Evolutionary conservation across 1,284 basidiomycete species (phyloP), one percentile per base, ranked within the genome.

Genomic region (Ustilago bromivora): DNA sequence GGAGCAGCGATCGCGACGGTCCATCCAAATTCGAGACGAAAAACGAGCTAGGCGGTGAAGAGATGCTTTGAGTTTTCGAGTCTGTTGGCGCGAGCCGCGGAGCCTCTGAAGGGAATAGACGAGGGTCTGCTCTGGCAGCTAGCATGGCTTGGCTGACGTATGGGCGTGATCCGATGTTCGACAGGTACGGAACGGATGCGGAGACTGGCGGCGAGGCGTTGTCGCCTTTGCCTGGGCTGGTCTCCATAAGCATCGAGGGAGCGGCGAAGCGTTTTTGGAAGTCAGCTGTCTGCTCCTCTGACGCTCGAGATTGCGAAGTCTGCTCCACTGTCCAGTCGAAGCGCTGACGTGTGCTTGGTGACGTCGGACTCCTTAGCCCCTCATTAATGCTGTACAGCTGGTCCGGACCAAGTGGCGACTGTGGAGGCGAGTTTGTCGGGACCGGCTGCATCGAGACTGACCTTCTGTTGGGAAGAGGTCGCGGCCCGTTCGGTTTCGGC

Each of bases 1-100:
- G 59, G 31, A 69, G 52, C 15, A 62, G 71, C 11, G 66, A 65
- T 1, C 66, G 59, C 28, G 55, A 58, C 2, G 41, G 47, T 6
- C 66, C 66, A 8, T 57, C 59, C 2, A 74, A 23, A 38, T 74
- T 66, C n/a, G 66, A 61, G 6, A 74, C 66, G 23, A 74, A 74
- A 40, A 54, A 69, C 5, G 58, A 59, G 35, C 66, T 62, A 1
- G 66, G 49, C 12, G 58, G 59, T 2, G 61, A 64, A 4, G 71
- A 51, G 19, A 64, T 34, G 12, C 11, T 28, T 28, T 51, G 49
- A 19, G 12, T 12, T 40, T 52, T 51, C n/a, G 53, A 32, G 17
- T 35, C 49, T 31, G 32, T 64, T n/a, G 56, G 54, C 23, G 15
- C 36, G 10, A 31, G 47, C 15, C 23, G 57, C 46, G n/a, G n/a